A percentile compares a stretch with the other conserved stretches of the same genome.
Conservation (phyloP, 1,284 basidiomycete genomes). For the Exobasidium rhododendri region DNA sequence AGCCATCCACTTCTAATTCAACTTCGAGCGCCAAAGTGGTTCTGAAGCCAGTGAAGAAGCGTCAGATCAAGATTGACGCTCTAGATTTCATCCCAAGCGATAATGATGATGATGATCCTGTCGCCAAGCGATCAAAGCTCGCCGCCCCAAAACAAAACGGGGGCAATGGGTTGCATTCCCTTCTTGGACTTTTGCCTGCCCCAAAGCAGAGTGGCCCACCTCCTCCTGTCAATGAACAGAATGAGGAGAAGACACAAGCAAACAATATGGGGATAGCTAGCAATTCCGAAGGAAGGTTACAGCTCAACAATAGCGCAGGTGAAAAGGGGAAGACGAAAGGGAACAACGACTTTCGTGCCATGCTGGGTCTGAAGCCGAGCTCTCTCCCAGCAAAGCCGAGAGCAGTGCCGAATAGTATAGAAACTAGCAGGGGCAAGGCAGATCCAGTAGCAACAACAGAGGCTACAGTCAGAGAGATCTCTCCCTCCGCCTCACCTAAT, state of each 20-base stretch:
- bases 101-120: neutral
- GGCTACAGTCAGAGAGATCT: neutral
- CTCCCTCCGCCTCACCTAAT: neutral
- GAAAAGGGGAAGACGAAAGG: slow-evolving; percentile 28
- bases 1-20: slow-evolving; percentile 4
- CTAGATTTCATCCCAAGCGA: slow-evolving; percentile 1
- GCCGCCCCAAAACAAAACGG: neutral
- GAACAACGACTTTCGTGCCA: slow-evolving; percentile 51
- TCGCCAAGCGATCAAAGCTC: neutral
- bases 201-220: slow-evolving; percentile 16
- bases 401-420: neutral
- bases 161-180: slow-evolving; percentile 4
- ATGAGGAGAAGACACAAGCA: neutral
- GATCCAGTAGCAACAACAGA: neutral
- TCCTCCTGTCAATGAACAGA: neutral
- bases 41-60: slow-evolving; percentile 8
- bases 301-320: neutral
- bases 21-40: neutral
- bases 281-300: neutral
- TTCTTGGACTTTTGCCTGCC: slow-evolving; percentile 48
- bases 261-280: slow-evolving; percentile 8
- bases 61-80: slow-evolving; percentile 14
- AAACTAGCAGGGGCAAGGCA: too few relatives aligned
- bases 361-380: slow-evolving; percentile 38
- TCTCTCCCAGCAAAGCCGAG: neutral